phyloP scores from a whole-genome alignment of 73 alveolate species.

The Durusdinium trenchii region DNA sequence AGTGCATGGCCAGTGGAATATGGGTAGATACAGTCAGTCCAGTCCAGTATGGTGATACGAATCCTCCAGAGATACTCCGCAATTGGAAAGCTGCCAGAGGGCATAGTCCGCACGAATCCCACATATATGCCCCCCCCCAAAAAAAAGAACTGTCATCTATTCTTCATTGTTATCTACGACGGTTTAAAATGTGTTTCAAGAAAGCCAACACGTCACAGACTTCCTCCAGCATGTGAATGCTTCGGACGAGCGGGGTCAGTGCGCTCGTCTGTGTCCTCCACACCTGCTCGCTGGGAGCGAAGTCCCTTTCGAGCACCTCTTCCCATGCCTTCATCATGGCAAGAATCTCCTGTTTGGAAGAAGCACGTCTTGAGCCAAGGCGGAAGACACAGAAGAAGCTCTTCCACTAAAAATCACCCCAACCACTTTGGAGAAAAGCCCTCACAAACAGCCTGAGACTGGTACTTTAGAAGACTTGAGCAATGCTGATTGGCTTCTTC shows the following conservation, averaged over 20 bases:
- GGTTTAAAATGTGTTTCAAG: background rate
- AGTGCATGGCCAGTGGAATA: too few relatives aligned
- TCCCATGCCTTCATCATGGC: constrained; percentile 31
- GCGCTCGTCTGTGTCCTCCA: too few relatives aligned
- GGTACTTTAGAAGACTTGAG: too few relatives aligned
- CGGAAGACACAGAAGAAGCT: background rate
- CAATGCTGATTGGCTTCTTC: too few relatives aligned
- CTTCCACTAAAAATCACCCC: background rate
- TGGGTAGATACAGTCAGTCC: too few relatives aligned
- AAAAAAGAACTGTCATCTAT: background rate
- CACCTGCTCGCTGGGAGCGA: background rate
- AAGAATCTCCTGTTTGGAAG: background rate
- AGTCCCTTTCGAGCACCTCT: background rate
- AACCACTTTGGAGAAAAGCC: too few relatives aligned
- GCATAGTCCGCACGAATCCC: too few relatives aligned
- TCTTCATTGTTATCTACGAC: background rate
- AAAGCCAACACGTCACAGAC: background rate
- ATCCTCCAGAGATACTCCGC: too few relatives aligned
- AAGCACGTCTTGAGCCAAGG: background rate
- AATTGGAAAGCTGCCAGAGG: too few relatives aligned
- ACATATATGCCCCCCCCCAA: too few relatives aligned
- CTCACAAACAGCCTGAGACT: too few relatives aligned
- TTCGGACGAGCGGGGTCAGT: background rate
- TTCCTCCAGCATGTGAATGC: background rate
- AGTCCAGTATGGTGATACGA: too few relatives aligned